Conservation (phyloP, 2,329 filamentous ascomycete genomes). For the Fusarium palustre region DNA sequence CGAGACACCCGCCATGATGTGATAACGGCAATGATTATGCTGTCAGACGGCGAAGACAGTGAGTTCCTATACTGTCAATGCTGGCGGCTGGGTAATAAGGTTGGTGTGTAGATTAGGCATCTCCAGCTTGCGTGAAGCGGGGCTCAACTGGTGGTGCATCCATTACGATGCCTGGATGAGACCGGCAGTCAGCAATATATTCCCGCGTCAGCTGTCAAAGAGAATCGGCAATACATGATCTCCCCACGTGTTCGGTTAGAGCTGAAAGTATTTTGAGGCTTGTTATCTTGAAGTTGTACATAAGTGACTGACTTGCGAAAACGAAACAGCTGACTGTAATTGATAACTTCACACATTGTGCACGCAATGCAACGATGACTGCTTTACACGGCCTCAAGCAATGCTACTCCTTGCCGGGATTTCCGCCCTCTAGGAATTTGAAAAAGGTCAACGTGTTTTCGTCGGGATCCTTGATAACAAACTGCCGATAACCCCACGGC, state of each 20-base stretch:
- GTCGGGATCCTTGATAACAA: conserved; percentile 31
- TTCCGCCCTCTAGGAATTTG: conserved; percentile 33
- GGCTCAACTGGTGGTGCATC: conserved; percentile 12
- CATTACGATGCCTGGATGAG: conserved; percentile 12
- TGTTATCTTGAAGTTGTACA: background rate
- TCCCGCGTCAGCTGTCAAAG: conserved; percentile 5
- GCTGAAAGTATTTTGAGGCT: background rate
- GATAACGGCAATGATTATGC: background rate
- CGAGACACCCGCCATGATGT: conserved; percentile 53
- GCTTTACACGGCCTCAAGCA: background rate
- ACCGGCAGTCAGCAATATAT: conserved; percentile 14
- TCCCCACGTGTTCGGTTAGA: background rate
- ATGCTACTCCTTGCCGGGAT: conserved; percentile 22
- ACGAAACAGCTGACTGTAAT: background rate
- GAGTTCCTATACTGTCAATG: background rate
- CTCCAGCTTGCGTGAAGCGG: conserved; percentile 17
- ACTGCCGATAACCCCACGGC: conserved; percentile 35
- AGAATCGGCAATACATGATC: background rate
- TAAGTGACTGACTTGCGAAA: background rate
- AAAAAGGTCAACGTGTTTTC: conserved; percentile 33
- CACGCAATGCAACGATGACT: background rate
- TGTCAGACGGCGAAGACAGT: background rate
- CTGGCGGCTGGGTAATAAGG: background rate
- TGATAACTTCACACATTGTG: background rate
- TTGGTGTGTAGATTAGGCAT: conserved; percentile 17